These are phyloP conservation scores for Thraustochytrium sp. DNA, from an alignment of 352 stramenopile species.

Conservation along the genomic window DNA sequence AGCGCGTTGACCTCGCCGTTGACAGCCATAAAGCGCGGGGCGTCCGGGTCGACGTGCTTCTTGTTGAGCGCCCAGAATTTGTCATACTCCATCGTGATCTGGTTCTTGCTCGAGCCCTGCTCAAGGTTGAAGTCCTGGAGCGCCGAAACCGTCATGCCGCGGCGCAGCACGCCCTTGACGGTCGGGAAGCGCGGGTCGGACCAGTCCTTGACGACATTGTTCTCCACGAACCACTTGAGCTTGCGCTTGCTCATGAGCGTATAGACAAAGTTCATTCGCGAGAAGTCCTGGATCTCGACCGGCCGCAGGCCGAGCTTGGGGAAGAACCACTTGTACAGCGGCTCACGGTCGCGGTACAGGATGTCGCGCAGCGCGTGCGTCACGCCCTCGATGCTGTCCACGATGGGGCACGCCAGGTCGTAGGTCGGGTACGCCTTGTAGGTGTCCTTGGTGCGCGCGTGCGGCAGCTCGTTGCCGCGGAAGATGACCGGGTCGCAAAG, in stretches of 20 bases:
- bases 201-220: constrained; percentile 91
- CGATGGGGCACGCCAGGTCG: constrained; percentile 97
- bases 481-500: constrained; percentile 74
- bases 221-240: constrained; percentile 97
- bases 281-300: constrained; percentile 86
- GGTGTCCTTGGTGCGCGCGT: constrained; percentile 84
- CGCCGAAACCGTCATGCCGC: constrained; percentile 88
- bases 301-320: constrained; percentile 68
- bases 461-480: constrained; percentile 65
- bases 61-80: constrained; percentile 99
- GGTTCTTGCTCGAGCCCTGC: constrained; percentile 78
- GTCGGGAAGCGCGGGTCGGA: constrained; percentile 97
- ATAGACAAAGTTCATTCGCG: constrained; percentile 98
- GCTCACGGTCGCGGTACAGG: constrained; percentile 98
- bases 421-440: constrained; percentile 99
- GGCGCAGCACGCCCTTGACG: constrained; percentile 90
- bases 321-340: constrained; percentile 94
- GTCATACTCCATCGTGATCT: constrained; percentile 83
- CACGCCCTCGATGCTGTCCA: constrained; percentile 97
- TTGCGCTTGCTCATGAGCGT: constrained; percentile 98
- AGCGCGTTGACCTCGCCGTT: constrained; percentile 74
- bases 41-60: constrained; percentile 89
- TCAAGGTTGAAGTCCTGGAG: constrained; percentile 94
- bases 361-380: constrained; percentile 97
- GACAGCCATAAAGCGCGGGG: constrained; percentile 93